Evolutionary conservation across 192 early-diverging fungal genomes (phyloP), one percentile per base, ranked within the genome.

Genomic region (Coemansia sp.): DNA sequence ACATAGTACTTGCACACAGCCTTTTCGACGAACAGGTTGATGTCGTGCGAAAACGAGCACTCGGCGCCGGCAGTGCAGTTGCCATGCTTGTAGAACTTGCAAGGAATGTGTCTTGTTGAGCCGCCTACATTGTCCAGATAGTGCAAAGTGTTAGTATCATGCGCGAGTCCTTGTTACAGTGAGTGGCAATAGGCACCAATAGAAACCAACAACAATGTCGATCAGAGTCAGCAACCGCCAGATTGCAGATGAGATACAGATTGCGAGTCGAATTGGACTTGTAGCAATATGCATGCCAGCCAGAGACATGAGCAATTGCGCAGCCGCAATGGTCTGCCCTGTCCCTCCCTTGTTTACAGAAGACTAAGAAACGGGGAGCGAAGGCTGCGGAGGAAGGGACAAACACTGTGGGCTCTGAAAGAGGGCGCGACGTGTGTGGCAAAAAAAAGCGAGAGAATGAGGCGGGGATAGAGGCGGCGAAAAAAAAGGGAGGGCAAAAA

Each of bases 41-140:
- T 73, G 62, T 88, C 88, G 75, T 93, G 91, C 23, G 89, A 93
- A 65, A 93, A 93, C 65, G 83, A 84, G 63, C 91, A 93, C 59
- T 88, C 88, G 64, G 86, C 79, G 32, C 91, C 91, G 13, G 91
- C 91, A 8, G 91, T 91, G 71, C 91, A 93, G 38, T 88, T 87
- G 8, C 90, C 89, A 50, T 87, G 86, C 69, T 88, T 91, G 84
- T 87, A 91, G 73, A 93, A 93, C 78, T 93, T 93, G 85, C 91
- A 92, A 13, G 91, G 91, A 58, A 92, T 87, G 64, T 92, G 91
- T 39, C 50, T 28, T 53, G 81, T 84, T 44, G 81, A 84, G 43
- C 81, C 81, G 57, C 81, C 81, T 84, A 78, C 37, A 70, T 17
- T 26, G 21, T 13, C 14, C 52, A 30, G 26, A 32, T 30, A 30